Conservation (phyloP, 768 basidiomycete species). For the Boletus rufocinnamomeus region DNA sequence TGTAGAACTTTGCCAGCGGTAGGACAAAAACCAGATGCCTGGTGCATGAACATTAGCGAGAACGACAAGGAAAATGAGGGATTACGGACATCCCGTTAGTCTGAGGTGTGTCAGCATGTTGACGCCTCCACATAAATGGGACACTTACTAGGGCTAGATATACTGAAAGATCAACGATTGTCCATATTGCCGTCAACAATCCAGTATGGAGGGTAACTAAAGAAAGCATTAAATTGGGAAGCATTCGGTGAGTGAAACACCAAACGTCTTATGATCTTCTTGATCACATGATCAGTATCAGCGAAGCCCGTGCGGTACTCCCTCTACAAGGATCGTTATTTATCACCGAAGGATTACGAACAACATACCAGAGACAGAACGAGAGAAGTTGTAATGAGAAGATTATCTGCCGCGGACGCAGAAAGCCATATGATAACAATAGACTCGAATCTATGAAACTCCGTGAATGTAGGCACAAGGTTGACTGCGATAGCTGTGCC, state of each 20-base stretch:
- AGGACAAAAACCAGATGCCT: constrained; percentile 36
- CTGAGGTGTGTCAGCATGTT: constrained; percentile 17
- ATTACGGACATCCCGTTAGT: constrained; percentile 23
- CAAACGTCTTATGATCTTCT: constrained; percentile 38
- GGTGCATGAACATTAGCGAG: not conserved
- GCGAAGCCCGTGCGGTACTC: constrained; percentile 38
- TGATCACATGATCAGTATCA: constrained; percentile 41
- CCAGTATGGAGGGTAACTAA: constrained; percentile 45
- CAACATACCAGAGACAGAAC: constrained; percentile 44
- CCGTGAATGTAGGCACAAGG: constrained; percentile 28
- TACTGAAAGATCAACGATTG: constrained; percentile 33
- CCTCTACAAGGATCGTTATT: constrained; percentile 29
- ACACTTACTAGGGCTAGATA: constrained; percentile 28
- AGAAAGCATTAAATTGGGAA: not conserved
- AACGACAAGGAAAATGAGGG: not conserved
- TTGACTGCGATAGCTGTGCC: constrained; percentile 34
- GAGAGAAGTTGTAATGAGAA: constrained; percentile 47
- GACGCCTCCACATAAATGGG: not conserved
- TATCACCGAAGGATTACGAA: not conserved
- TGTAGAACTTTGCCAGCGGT: constrained; percentile 38
- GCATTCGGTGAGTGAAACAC: not conserved
- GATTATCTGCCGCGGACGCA: constrained; percentile 45
- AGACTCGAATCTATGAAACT: constrained; percentile 34
- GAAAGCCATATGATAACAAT: constrained; percentile 46
- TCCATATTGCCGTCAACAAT: constrained; percentile 40